Evolutionary conservation across 148 eudicot species (phyloP).

Genomic region (Rhododendron simsii): DNA sequence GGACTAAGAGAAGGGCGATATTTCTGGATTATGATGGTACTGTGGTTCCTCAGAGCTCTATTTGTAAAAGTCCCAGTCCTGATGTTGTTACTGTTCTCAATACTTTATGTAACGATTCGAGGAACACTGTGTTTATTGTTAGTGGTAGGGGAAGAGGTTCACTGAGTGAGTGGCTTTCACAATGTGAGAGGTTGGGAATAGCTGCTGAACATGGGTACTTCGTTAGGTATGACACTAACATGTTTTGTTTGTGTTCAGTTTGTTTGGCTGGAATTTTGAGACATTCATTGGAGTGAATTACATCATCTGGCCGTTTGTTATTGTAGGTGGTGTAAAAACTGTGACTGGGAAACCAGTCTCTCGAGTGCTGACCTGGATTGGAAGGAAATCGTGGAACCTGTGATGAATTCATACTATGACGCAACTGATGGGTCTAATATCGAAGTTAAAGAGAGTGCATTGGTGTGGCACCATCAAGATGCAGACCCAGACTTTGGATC

Average conservation of each 20-base stretch:
- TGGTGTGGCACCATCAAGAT: slow-evolving; percentile 87
- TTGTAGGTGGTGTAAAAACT: slow-evolving; percentile 53
- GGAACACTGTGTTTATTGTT: slow-evolving; percentile 62
- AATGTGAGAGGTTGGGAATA: slow-evolving; percentile 56
- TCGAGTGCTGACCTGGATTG: slow-evolving; percentile 47
- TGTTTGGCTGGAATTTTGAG: not conserved
- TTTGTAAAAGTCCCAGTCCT: slow-evolving; percentile 44
- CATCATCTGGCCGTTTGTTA: not conserved
- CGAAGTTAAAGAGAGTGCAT: slow-evolving; percentile 71
- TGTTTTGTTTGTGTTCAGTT: not conserved
- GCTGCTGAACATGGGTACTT: slow-evolving; percentile 83
- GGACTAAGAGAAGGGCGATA: slow-evolving; percentile 61
- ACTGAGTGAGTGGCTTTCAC: slow-evolving; percentile 65
- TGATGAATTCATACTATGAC: slow-evolving; percentile 63
- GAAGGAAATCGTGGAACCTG: slow-evolving; percentile 76
- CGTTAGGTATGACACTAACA: slow-evolving; percentile 33
- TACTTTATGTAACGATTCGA: slow-evolving; percentile 57
- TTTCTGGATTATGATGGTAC: slow-evolving; percentile 85
- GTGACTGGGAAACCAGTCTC: slow-evolving; percentile 53
- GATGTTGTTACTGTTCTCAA: slow-evolving; percentile 47
- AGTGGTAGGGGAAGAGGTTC: slow-evolving; percentile 62
- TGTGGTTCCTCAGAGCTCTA: slow-evolving; percentile 48
- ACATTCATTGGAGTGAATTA: not conserved
- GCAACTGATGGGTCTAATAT: slow-evolving; percentile 82
- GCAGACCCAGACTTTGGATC: slow-evolving; percentile 87